A percentile compares a stretch with the other conserved stretches of the same genome.
These are phyloP conservation scores for Bolboschoenus planiculmis DNA, from an alignment of 176 grass and related monocot genomes.

Conservation along the genomic window DNA sequence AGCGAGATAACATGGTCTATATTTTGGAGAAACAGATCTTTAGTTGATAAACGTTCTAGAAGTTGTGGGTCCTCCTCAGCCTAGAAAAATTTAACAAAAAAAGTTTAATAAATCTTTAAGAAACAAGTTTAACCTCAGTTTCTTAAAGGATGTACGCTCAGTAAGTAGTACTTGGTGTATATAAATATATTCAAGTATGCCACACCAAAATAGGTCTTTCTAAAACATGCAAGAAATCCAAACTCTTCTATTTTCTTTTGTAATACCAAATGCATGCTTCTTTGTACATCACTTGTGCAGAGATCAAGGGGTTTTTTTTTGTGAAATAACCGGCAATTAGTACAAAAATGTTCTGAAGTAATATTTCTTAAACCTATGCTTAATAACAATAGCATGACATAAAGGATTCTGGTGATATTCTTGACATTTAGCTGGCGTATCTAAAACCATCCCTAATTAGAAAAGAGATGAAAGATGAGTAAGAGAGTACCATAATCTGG, in stretches of 20 bases:
- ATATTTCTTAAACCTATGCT: background rate
- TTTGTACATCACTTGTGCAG: background rate
- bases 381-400: background rate
- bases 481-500: conserved; percentile 1
- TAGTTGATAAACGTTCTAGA: conserved; percentile 40
- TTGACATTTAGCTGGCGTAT: background rate
- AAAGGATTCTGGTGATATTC: background rate
- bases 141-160: background rate
- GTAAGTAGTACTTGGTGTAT: background rate
- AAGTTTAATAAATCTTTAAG: background rate
- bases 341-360: background rate
- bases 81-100: conserved; percentile 24
- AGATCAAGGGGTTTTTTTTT: background rate
- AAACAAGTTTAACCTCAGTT: background rate
- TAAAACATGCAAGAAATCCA: background rate
- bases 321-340: background rate
- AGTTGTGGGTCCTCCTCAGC: conserved; percentile 32
- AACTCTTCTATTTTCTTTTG: background rate
- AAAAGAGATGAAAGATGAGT: background rate
- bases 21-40: conserved; percentile 41
- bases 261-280: background rate
- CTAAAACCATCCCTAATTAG: background rate
- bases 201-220: background rate
- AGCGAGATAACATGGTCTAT: conserved; percentile 47
- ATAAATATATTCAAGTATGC: background rate